phyloP scores from a whole-genome alignment of 169 alveolate species.

The Haemoproteus tartakovskyi region DNA sequence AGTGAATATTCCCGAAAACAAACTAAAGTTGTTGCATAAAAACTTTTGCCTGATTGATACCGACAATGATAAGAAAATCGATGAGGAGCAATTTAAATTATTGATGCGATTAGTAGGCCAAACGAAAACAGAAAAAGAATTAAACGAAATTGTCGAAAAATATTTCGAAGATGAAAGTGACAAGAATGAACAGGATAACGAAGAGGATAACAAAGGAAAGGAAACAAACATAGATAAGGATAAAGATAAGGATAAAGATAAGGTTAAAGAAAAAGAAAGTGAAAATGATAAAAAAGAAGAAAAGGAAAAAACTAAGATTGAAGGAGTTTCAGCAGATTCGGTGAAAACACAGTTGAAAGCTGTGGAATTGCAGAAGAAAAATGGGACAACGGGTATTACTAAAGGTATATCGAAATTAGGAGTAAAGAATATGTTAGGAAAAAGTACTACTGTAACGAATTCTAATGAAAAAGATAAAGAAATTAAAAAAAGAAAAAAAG shows the following conservation, averaged over 20 bases:
- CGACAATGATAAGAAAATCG: slow-evolving; percentile 34
- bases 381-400: neutral
- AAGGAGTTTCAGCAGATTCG: neutral
- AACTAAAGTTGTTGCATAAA: slow-evolving; percentile 32
- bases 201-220: neutral
- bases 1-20: slow-evolving; percentile 14
- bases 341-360: neutral
- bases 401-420: neutral
- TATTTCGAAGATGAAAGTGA: slow-evolving; percentile 29
- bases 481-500: slow-evolving; percentile 30
- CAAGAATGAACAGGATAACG: neutral
- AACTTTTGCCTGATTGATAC: slow-evolving; percentile 39
- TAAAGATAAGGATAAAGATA: neutral
- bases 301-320: slow-evolving; percentile 3
- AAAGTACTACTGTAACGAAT: neutral
- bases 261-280: neutral
- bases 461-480: too few species aligned
- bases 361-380: neutral
- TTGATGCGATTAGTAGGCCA: slow-evolving; percentile 52
- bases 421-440: too few species aligned
- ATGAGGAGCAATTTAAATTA: slow-evolving; percentile 26
- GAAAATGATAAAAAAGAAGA: neutral
- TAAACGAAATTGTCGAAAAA: slow-evolving; percentile 9
- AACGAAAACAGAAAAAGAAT: slow-evolving; percentile 44
- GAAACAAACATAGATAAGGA: neutral